Conservation (phyloP, 1,139 yeast species). For the Yamadazyma conglobata region DNA sequence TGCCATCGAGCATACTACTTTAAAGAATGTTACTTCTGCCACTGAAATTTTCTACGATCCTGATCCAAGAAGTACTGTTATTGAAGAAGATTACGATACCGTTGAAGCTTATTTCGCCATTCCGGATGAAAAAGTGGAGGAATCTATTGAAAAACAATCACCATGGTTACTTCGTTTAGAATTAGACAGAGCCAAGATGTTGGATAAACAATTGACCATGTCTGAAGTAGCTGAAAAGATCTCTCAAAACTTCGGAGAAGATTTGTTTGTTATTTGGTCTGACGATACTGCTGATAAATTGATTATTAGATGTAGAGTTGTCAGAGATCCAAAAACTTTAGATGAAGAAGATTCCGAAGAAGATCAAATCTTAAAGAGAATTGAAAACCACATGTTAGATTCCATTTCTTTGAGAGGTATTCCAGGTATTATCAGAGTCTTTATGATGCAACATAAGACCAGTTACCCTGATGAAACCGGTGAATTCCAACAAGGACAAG, state of each 20-base stretch:
- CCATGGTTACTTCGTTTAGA: constrained; percentile 98
- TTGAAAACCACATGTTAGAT: constrained; percentile 95
- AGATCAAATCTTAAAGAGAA: constrained; percentile 92
- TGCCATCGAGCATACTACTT: constrained; percentile 92
- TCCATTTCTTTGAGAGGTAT: constrained; percentile 95
- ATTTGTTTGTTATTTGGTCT: constrained; percentile 96
- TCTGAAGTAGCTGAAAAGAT: constrained; percentile 97
- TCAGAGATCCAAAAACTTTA: constrained; percentile 89
- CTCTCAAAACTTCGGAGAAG: constrained; percentile 89
- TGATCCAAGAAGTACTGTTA: constrained; percentile 93
- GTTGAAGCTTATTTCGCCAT: constrained; percentile 96
- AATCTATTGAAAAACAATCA: constrained; percentile 87
- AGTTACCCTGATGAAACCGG: constrained; percentile 79
- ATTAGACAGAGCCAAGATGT: constrained; percentile 97
- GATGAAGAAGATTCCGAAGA: constrained; percentile 97
- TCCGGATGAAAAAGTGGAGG: constrained; percentile 97
- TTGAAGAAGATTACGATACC: constrained; percentile 94
- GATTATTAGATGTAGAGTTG: constrained; percentile 96
- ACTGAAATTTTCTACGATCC: constrained; percentile 98
- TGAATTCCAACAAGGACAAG: constrained; percentile 83
- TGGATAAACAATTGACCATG: constrained; percentile 96
- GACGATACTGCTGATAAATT: constrained; percentile 98
- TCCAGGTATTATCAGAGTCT: constrained; percentile 87
- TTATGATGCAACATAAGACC: constrained; percentile 90
- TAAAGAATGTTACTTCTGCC: constrained; percentile 93